A percentile compares a stretch with the other conserved stretches of the same genome.
Conservation (phyloP, 179 eudicot species). For the Corrigiola litoralis region DNA sequence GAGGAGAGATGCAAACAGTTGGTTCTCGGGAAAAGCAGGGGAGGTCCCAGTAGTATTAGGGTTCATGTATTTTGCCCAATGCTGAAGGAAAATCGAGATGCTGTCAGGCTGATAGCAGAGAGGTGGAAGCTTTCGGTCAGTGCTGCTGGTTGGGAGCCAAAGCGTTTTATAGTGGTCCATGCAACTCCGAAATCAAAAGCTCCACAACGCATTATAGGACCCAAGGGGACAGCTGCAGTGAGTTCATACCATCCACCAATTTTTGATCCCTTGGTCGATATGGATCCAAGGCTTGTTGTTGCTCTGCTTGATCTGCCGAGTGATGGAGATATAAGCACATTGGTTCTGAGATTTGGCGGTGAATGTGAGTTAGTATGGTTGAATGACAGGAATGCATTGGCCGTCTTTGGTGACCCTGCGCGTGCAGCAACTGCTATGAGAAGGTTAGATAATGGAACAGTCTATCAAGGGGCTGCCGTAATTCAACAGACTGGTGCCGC, state of each 20-base stretch:
- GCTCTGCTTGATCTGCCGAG: conserved; percentile 82
- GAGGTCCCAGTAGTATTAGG: conserved; percentile 35
- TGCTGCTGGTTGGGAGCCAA: conserved; percentile 97
- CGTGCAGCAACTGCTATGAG: conserved; percentile 99
- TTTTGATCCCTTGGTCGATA: conserved; percentile 72
- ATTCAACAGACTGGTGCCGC: conserved; percentile 35
- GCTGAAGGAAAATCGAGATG: conserved; percentile 87
- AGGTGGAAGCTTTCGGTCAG: conserved; percentile 85
- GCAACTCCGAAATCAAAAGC: conserved; percentile 73
- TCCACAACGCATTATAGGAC: conserved; percentile 68
- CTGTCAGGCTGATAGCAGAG: conserved; percentile 78
- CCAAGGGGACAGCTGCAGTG: conserved; percentile 41
- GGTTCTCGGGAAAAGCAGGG: conserved; percentile 75
- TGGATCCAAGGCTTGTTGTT: conserved; percentile 93
- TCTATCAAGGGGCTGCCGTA: conserved; percentile 66
- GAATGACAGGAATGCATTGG: conserved; percentile 90
- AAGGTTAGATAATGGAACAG: conserved; percentile 84
- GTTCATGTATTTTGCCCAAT: conserved; percentile 90
- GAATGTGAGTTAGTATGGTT: conserved; percentile 98
- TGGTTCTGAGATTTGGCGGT: conserved; percentile 92
- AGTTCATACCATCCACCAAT: conserved; percentile 41
- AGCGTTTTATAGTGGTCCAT: conserved; percentile 70
- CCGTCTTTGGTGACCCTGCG: conserved; percentile 85
- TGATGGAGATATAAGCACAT: conserved; percentile 83
- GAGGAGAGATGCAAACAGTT: conserved; percentile 87